Evolutionary conservation across 495 filamentous ascomycete genomes (phyloP).

Genomic region (Choiromyces venosus): DNA sequence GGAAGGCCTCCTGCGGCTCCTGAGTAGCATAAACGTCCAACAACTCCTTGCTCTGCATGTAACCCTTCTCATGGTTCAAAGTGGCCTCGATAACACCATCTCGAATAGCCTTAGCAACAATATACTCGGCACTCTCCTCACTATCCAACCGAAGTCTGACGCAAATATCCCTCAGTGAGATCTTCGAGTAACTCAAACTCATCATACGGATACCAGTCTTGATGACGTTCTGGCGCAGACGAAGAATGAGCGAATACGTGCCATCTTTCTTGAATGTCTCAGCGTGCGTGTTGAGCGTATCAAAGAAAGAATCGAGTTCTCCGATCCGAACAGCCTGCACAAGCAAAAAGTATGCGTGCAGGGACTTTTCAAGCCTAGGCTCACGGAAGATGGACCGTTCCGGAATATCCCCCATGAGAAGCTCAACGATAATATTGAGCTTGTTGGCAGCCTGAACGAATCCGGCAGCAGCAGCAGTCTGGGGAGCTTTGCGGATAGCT

Average conservation of each 20-base stretch:
- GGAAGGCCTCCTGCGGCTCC: conserved; percentile 93
- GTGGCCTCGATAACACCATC: conserved; percentile 97
- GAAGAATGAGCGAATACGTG: conserved; percentile 90
- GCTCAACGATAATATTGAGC: conserved; percentile 85
- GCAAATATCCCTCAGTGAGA: conserved; percentile 96
- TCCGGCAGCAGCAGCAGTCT: conserved; percentile 77
- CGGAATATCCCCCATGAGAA: conserved; percentile 97
- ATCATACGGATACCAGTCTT: conserved; percentile 99
- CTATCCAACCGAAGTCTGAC: conserved; percentile 84
- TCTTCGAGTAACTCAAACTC: conserved; percentile 93
- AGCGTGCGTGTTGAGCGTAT: conserved; percentile 69
- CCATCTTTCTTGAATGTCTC: conserved; percentile 85
- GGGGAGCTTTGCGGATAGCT: conserved; percentile 89
- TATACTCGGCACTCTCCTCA: conserved; percentile 96
- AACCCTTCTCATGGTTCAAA: conserved; percentile 86
- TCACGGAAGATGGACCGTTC: conserved; percentile 90
- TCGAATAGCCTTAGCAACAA: conserved; percentile 95
- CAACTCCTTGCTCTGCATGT: conserved; percentile 96
- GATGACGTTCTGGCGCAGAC: conserved; percentile 95
- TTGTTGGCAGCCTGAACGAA: conserved; percentile 96
- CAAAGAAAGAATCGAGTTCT: conserved; percentile 85
- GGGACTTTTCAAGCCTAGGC: conserved; percentile 71
- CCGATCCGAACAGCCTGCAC: conserved; percentile 93
- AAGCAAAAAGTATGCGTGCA: conserved; percentile 86
- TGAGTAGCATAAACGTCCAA: conserved; percentile 92